Evolutionary conservation across 2,329 filamentous ascomycete genomes (phyloP).

Genomic region (Pseudocercospora pini-densiflorae): DNA sequence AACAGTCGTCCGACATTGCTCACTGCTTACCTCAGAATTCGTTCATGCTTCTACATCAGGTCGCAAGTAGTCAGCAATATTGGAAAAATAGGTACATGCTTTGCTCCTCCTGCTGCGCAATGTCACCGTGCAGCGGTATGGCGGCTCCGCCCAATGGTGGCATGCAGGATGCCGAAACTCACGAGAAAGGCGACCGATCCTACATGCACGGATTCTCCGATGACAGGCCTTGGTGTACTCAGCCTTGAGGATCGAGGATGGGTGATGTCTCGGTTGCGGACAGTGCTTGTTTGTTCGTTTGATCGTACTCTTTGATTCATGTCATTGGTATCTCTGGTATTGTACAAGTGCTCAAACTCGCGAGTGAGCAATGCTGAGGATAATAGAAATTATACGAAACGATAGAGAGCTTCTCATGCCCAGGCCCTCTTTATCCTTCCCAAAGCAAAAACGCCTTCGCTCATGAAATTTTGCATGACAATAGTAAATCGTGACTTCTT

Average conservation of each 20-base stretch:
- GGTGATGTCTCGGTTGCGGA: neutral
- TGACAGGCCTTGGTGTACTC: neutral
- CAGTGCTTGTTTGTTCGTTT: neutral
- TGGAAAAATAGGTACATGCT: neutral
- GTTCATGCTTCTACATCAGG: neutral
- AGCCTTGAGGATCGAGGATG: neutral
- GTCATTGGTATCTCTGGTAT: conserved; percentile 1
- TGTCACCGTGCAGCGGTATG: conserved; percentile 3
- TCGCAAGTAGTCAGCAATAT: neutral
- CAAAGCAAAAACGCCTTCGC: conserved; percentile 4
- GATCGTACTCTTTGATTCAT: neutral
- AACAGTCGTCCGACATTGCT: neutral
- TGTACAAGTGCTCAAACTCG: neutral
- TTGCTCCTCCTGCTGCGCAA: conserved; percentile 1
- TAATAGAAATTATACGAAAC: conserved; percentile 2
- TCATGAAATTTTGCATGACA: conserved; percentile 1
- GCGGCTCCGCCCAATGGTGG: conserved; percentile 2
- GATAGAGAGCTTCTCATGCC: neutral
- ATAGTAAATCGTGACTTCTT: conserved; percentile 6
- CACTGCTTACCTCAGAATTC: neutral
- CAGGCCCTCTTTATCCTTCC: neutral
- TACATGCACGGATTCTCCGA: neutral
- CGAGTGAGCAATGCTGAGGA: neutral
- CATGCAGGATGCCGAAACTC: conserved; percentile 8
- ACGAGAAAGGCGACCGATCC: neutral